Base-by-base conservation (phyloP, 352 stramenopile genomes). In the Pythium sukuiense region DNA sequence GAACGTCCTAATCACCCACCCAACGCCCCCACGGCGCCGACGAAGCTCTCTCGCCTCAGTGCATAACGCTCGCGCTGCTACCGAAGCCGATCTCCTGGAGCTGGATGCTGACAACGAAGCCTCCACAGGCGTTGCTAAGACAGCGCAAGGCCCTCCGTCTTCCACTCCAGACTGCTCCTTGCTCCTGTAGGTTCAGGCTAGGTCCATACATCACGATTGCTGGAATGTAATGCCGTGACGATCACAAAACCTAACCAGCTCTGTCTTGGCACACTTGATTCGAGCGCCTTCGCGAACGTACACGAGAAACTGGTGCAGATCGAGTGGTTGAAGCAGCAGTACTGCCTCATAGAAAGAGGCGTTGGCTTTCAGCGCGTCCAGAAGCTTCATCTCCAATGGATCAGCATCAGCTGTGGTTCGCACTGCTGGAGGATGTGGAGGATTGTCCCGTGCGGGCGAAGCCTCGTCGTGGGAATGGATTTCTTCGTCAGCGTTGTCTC, bases 181-280 rank as follows among this genome's bases (percentile, higher is more conserved):
- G 32, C 20, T 59, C 35, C 48, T 30, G 27, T 56, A 55, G 37
- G 41, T 52, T n/a, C 6, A 33, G 16, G 13, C 20, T 24, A 55
- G 41, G 9, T 50, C 0, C 27, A 16, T 18, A 20, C 24, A 45
- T 61, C 46, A 63, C 27, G 27, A 60, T 43, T 55, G 65, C 60
- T 72, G 66, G 54, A 74, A 74, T 43, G 58, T 67, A 39, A 74
- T 74, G 6, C 67, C 67, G 29, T 74, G 61, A 20, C 62, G 61
- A 59, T 74, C 67, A 49, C 61, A 70, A 39, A 74, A 74, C 20
- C 27, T 27, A 0, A 70, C 20, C 33, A 74, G 52, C 35, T 29
- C 43, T 20, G 24, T 60, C 61, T 74, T 74, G 50, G 67, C 27
- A 35, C 67, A 74, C 24, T 54, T 59, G 53, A 70, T 49, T 18